A percentile compares a stretch with the other conserved stretches of the same genome.
Conservation (phyloP, 306 rosid species). For the Rosa lucieae region DNA sequence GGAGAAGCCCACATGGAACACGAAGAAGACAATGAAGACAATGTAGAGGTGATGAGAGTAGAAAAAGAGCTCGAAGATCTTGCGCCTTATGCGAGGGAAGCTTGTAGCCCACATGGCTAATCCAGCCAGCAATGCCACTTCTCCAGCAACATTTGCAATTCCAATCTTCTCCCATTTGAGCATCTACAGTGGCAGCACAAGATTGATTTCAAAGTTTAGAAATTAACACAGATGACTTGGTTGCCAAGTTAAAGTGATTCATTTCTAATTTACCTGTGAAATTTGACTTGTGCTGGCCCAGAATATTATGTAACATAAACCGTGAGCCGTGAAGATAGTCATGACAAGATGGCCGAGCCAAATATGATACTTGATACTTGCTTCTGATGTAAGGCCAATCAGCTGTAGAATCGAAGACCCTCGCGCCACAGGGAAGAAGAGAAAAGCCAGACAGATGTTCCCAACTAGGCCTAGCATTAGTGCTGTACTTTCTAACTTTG, state of each 20-base stretch:
- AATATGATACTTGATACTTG: constrained; percentile 52
- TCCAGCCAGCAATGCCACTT: constrained; percentile 45
- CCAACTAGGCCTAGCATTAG: constrained; percentile 51
- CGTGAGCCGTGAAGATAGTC: constrained; percentile 46
- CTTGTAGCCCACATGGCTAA: constrained; percentile 55
- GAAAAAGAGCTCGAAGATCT: constrained; percentile 55
- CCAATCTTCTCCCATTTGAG: constrained; percentile 51
- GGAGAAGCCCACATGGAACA: constrained; percentile 59
- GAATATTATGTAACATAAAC: constrained; percentile 38
- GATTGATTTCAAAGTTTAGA: not conserved
- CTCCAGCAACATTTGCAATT: constrained; percentile 61
- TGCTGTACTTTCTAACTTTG: constrained; percentile 42
- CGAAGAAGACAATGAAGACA: constrained; percentile 52
- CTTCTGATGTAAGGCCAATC: constrained; percentile 54
- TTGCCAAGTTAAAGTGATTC: not conserved
- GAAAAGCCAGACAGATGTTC: constrained; percentile 42
- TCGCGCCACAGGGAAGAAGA: constrained; percentile 56
- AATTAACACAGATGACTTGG: not conserved
- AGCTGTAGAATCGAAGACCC: constrained; percentile 52
- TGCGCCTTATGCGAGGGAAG: constrained; percentile 44
- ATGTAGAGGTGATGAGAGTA: constrained; percentile 53
- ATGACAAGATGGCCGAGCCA: constrained; percentile 53
- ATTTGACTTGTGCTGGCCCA: constrained; percentile 47
- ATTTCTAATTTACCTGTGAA: constrained; percentile 29
- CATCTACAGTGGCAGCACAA: constrained; percentile 32